A percentile compares a stretch with the other conserved stretches of the same genome.
These are phyloP conservation scores for Lyophyllum semitale DNA, from an alignment of 768 basidiomycete species.

Conservation along the genomic window DNA sequence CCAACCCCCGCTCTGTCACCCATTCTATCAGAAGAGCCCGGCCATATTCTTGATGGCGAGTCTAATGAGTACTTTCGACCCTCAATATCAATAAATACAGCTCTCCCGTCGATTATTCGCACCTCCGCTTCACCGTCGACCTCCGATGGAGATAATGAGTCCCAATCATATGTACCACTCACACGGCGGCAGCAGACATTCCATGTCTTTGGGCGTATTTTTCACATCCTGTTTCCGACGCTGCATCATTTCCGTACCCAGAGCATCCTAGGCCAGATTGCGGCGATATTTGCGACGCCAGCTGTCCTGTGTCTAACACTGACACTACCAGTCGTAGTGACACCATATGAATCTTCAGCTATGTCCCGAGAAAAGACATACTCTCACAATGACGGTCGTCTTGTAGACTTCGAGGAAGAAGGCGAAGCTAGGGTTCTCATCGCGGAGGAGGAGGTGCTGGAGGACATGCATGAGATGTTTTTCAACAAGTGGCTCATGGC, in stretches of 20 bases:
- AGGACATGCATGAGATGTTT: conserved; percentile 63
- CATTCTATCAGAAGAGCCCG: conserved; percentile 22
- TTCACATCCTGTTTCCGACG: conserved; percentile 82
- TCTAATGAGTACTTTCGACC: conserved; percentile 17
- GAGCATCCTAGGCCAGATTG: conserved; percentile 68
- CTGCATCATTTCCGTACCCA: conserved; percentile 74
- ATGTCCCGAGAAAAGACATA: conserved; percentile 41
- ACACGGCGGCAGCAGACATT: conserved; percentile 42
- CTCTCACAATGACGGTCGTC: conserved; percentile 38
- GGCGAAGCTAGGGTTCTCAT: conserved; percentile 67
- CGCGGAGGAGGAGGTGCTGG: conserved; percentile 73
- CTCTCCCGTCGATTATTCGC: conserved; percentile 57
- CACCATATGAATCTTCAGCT: conserved; percentile 42
- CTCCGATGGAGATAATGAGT: conserved; percentile 42
- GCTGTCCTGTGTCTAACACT: conserved; percentile 84
- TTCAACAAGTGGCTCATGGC: conserved; percentile 87
- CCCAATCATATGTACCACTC: conserved; percentile 41
- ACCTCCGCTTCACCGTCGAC: conserved; percentile 53
- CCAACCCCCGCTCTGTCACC: conserved; percentile 20
- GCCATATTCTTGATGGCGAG: conserved; percentile 11
- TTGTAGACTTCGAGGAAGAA: conserved; percentile 78
- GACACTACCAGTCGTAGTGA: conserved; percentile 88
- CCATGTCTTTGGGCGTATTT: conserved; percentile 39
- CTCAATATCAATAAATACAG: conserved; percentile 18
- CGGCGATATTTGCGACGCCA: conserved; percentile 81